phyloP scores from a whole-genome alignment of 2,329 filamentous ascomycete genomes.

The Lasiodiplodia citricola region DNA sequence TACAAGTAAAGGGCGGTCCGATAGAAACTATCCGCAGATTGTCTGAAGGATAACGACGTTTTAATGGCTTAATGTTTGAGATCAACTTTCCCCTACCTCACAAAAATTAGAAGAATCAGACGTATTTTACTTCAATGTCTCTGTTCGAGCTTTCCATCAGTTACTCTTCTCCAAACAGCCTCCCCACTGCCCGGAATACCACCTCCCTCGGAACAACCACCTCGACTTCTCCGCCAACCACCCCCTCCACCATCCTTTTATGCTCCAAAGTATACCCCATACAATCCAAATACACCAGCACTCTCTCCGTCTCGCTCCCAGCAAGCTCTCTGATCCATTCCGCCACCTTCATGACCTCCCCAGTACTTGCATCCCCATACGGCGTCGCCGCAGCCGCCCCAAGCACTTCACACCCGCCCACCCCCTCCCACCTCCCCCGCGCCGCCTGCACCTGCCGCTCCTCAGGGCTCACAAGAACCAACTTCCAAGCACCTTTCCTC shows the following conservation, averaged over 20 bases:
- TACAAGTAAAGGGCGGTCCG: neutral
- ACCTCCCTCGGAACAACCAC: conserved; percentile 15
- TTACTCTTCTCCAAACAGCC: neutral
- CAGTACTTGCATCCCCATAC: neutral
- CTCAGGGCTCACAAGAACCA: neutral
- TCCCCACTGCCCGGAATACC: neutral
- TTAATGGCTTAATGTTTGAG: neutral
- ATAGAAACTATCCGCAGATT: neutral
- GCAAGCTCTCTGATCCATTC: neutral
- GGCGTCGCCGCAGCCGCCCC: neutral
- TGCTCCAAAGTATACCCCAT: conserved; percentile 16
- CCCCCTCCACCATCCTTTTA: conserved; percentile 8
- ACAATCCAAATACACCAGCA: conserved; percentile 13
- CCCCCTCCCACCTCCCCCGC: neutral
- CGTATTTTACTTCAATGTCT: neutral
- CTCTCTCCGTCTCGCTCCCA: neutral
- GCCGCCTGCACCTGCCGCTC: neutral
- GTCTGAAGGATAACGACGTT: neutral
- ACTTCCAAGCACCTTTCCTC: neutral
- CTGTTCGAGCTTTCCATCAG: neutral
- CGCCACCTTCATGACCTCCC: neutral
- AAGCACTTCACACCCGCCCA: neutral
- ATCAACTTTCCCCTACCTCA: neutral
- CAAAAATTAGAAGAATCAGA: neutral
- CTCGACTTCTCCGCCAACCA: neutral